Evolutionary conservation across 1,284 basidiomycete genomes (phyloP), one percentile per base, ranked within the genome.

Genomic region (Athelia sp.): DNA sequence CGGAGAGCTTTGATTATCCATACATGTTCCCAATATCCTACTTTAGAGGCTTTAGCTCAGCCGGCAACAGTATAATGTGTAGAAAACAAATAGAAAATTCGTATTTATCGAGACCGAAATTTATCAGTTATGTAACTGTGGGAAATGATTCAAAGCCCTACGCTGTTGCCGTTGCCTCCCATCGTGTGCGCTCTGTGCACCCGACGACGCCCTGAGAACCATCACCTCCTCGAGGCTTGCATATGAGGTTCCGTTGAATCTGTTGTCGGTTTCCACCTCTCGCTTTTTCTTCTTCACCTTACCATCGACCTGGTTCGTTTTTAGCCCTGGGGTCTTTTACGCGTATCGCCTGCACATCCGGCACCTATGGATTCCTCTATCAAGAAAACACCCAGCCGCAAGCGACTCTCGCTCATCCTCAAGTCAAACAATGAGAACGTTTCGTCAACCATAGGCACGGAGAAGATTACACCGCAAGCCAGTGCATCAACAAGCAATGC

Each of bases 361-460:
- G 26, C 26, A 29, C 6, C 6, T 29, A 29, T 29, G 26, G 26
- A 29, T 13, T 6, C 4, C 6, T 6, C 26, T 29, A 29, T 29
- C 26, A 29, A 29, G 13, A 29, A 29, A 29, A 31, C 52, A 42
- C 34, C 45, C 43, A 61, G 53, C 45, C 58, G 61, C 43, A 59
- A 63, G 43, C 62, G 62, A 13, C 57, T 66, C 52, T 68, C 65
- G 9, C 61, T 64, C 9, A 21, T 40, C 8, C 36, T 40, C 26
- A 29, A 29, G 26, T 13, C 13, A 13, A 13, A 29, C 58, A 60
- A 36, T 52, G 60, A 56, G 22, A 51, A 58, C 17, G 54, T 52
- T 9, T 56, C 58, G 29, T 45, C 57, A 3, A 43, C 44, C 22
- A 46, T 31, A 15, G 4, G 18, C 43, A 22, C 22, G 4, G 50